Base-by-base conservation (phyloP, 208 protist genomes). In the Crithidia mellificae region DNA sequence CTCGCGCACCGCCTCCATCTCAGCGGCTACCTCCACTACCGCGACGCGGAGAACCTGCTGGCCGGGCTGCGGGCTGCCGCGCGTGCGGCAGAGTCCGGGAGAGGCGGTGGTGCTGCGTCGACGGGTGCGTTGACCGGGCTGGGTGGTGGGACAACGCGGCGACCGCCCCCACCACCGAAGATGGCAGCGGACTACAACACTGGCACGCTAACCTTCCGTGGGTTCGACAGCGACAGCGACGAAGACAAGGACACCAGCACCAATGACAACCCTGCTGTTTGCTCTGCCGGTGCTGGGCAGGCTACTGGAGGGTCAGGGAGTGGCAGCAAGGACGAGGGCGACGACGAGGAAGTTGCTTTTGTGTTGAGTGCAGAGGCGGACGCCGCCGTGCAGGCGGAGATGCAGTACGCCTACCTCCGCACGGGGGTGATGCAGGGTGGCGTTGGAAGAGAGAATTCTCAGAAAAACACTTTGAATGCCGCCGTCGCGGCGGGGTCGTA, bases 121-220 rank as follows among this genome's bases (percentile, higher is more conserved):
- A n/a, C n/a, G n/a, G n/a, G n/a, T n/a, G n/a, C n/a, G n/a, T n/a
- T n/a, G n/a, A n/a, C 29, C 14, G 24, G 38, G 0, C 19, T 27
- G 27, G 17, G 27, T n/a, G 36, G 38, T 15, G 61, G 61, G 17
- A 38, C 1, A 8, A n/a, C 25, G 24, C 43, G 29, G 12, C 51
- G 32, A 8, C 51, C 53, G 4, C 49, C 56, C 5, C 52, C 62
- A 24, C 27, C 20, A 4, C 14, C 83, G 14, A 68, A 72, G 20
- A 87, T 92, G 66, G 39, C 81, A 17, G 87, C 80, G 2, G 80
- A 95, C 64, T 88, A 82, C 73, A 83, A 85, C 66, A 87, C 85
- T 12, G 90, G 90, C 29, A 93, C 88, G 3, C 70, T 95, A 24
- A 71, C 63, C 17, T 93, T 95, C 62, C 68, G 74, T 27, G 83